These are phyloP conservation scores for Neodidymelliopsis sp. DNA, from an alignment of 2,329 filamentous ascomycete genomes.

Conservation along the genomic window DNA sequence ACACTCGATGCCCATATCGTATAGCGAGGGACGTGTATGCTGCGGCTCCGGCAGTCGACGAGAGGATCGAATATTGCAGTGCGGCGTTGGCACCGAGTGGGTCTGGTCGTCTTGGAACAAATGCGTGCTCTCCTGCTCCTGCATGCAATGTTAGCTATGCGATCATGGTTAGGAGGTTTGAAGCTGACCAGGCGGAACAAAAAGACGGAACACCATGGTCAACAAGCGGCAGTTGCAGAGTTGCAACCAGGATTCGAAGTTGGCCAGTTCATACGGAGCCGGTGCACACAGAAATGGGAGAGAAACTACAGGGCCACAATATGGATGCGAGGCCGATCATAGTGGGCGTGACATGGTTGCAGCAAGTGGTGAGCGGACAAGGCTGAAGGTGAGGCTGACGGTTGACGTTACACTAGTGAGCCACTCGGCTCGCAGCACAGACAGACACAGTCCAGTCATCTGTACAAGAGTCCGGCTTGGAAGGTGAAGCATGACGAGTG, in stretches of 20 bases:
- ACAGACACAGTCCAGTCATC: no score
- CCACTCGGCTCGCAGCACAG: neutral
- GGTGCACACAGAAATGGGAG: neutral
- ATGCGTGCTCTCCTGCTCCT: constrained; percentile 39
- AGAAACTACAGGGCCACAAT: neutral
- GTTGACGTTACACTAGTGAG: constrained; percentile 8
- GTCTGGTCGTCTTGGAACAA: constrained; percentile 36
- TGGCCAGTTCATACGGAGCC: neutral
- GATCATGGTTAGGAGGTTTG: neutral
- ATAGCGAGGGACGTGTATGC: constrained; percentile 35
- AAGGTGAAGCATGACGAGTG: constrained; percentile 1
- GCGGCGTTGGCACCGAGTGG: constrained; percentile 40
- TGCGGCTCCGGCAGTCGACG: constrained; percentile 36
- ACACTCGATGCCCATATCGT: constrained; percentile 22
- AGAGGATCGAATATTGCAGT: constrained; percentile 32
- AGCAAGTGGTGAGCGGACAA: neutral
- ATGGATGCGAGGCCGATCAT: constrained; percentile 6
- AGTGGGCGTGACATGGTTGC: constrained; percentile 6
- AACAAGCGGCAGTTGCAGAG: neutral
- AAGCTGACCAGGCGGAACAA: constrained; percentile 38
- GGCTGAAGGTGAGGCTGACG: constrained; percentile 14
- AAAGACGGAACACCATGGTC: constrained; percentile 38
- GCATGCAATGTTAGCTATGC: constrained; percentile 7
- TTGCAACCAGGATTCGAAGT: neutral
- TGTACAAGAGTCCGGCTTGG: no score